phyloP scores from a whole-genome alignment of 139 green algal genomes.

The Chlamydomonas incerta region DNA sequence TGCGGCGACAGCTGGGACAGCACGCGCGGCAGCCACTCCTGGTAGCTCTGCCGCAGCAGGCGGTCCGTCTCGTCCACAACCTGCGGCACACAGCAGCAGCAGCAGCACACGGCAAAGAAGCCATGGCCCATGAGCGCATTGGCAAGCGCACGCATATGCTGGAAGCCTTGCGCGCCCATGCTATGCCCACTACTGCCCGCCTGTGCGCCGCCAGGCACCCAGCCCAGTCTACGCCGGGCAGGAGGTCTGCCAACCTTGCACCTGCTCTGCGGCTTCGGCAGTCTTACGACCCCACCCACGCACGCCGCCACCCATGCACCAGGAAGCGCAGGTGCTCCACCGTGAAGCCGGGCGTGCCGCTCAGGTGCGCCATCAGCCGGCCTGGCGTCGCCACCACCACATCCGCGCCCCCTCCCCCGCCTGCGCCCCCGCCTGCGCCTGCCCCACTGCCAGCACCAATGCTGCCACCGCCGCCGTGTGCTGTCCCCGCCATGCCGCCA shows the following conservation, averaged over 20 bases:
- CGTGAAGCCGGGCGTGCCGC: slow-evolving; percentile 58
- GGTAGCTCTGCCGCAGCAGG: slow-evolving; percentile 93
- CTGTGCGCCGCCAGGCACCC: too few species aligned
- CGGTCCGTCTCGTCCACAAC: slow-evolving; percentile 95
- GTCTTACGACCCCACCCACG: not conserved
- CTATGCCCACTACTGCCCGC: too few species aligned
- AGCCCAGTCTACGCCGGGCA: too few species aligned
- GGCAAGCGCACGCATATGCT: too few species aligned
- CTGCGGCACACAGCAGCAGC: not conserved
- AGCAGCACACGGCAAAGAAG: too few species aligned
- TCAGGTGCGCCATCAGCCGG: slow-evolving; percentile 82
- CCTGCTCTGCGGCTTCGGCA: too few species aligned
- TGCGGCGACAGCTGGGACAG: slow-evolving; percentile 43
- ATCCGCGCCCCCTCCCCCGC: not conserved
- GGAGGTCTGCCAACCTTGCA: too few species aligned
- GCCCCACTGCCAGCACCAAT: not conserved
- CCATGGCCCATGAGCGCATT: too few species aligned
- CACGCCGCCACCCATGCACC: slow-evolving; percentile 40
- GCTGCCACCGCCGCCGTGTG: too few species aligned
- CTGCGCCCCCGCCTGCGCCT: not conserved
- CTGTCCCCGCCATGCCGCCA: too few species aligned
- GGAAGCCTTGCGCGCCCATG: too few species aligned
- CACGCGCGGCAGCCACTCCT: slow-evolving; percentile 92
- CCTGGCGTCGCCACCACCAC: slow-evolving; percentile 86
- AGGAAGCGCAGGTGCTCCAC: slow-evolving; percentile 76